These are phyloP conservation scores for Clonostachys byssicola DNA, from an alignment of 2,329 filamentous ascomycete species.

Conservation along the genomic window DNA sequence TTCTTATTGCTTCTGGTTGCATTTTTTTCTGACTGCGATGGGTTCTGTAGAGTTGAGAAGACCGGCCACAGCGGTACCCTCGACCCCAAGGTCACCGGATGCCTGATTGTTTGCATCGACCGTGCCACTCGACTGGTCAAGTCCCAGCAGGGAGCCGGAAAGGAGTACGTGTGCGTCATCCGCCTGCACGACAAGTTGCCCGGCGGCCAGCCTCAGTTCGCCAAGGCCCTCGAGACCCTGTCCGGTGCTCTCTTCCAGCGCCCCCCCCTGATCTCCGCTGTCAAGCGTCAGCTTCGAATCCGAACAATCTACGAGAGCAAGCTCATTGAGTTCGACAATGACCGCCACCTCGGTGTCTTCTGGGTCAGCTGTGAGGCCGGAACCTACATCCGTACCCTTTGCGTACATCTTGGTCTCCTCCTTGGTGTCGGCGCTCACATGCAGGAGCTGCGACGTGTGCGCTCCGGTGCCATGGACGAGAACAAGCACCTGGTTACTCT, in stretches of 20 bases:
- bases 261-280: conserved; percentile 93
- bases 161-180: conserved; percentile 97
- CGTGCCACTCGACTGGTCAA: conserved; percentile 97
- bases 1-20: too few relatives aligned
- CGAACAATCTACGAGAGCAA: conserved; percentile 97
- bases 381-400: conserved; percentile 97
- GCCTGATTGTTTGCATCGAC: conserved; percentile 92
- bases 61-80: conserved; percentile 98
- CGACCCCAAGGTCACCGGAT: conserved; percentile 96
- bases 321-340: conserved; percentile 96
- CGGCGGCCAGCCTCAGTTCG: conserved; percentile 88
- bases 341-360: conserved; percentile 94
- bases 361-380: conserved; percentile 98
- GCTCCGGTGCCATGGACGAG: conserved; percentile 94
- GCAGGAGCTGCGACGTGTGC: conserved; percentile 94
- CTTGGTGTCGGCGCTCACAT: conserved; percentile 89
- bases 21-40: background rate
- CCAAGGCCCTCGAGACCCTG: conserved; percentile 88
- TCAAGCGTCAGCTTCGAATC: conserved; percentile 98
- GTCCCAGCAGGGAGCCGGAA: conserved; percentile 97
- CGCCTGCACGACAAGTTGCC: conserved; percentile 93
- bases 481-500: conserved; percentile 84
- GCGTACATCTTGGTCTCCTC: conserved; percentile 80
- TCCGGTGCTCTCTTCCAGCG: conserved; percentile 91
- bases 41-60: conserved; percentile 59